Base-by-base conservation (phyloP, 495 filamentous ascomycete genomes). In the Penicillium herquei region DNA sequence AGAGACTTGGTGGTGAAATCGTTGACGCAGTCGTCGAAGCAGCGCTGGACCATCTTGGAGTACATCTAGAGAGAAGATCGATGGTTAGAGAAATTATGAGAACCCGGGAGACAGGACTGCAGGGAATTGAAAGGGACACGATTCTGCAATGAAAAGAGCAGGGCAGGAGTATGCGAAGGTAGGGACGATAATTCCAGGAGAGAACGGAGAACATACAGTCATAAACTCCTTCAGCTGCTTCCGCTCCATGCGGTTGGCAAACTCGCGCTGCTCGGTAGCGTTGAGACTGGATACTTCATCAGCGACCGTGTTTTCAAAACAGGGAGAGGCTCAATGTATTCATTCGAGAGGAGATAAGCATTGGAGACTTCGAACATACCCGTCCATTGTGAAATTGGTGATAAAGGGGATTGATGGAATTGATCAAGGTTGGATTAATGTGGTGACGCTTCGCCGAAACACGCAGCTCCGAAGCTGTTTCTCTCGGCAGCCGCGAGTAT, bases 141-240 rank as follows among this genome's bases (percentile, higher is more conserved):
- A 43, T 3, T 26, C 21, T 26, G 21, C 21, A 26, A 26, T 1
- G 4, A 4, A 26, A 26, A 26, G 21, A 26, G 21, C 21, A 26
- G 21, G 21, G 21, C 21, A 4, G 4, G 21, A 4, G 21, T 26
- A 26, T 2, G 1, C 21, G 21, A 26, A 4, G 21, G 4, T 26
- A 26, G 21, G 21, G 4, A 26, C 21, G 21, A 26, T 26, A 4
- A 4, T 4, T 26, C 21, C 21, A 26, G 4, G 21, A 41, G 34
- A 30, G 16, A 13, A 11, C 26, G 12, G 35, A 43, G 9, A 3
- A 80, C 79, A 71, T 83, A 98, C 94, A 60, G 82, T 88, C 88
- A 97, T 96, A 70, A 98, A 97, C 59, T 97, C 93, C 78, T 96
- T 96, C 83, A 98, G 87, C 78, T 99, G 94, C 76, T 92, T 92